Evolutionary conservation across 306 rosid species (phyloP).

Genomic region (Medicago lupulina): DNA sequence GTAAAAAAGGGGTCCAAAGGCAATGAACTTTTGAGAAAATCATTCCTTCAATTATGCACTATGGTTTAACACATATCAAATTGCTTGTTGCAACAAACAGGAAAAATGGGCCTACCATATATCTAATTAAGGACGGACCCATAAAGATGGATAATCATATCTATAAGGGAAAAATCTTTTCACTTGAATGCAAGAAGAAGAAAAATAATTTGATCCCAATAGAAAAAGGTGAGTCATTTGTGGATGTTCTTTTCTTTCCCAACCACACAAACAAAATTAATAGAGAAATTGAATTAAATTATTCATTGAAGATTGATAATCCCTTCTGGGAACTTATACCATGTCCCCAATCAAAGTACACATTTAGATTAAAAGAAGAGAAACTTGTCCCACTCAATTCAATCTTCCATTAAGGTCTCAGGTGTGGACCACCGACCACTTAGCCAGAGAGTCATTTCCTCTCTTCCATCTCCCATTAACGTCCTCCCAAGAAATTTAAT

Average conservation of each 20-base stretch:
- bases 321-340: slow-evolving; percentile 49
- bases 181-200: too few species aligned
- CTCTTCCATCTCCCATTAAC: slow-evolving; percentile 4
- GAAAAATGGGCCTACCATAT: slow-evolving; percentile 52
- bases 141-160: slow-evolving; percentile 23
- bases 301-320: slow-evolving; percentile 43
- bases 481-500: slow-evolving; percentile 29
- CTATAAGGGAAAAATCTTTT: slow-evolving; percentile 9
- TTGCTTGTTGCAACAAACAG: slow-evolving; percentile 45
- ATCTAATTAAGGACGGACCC: slow-evolving; percentile 53
- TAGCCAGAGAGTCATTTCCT: slow-evolving; percentile 31
- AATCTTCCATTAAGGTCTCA: slow-evolving; percentile 46
- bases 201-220: not conserved
- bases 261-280: slow-evolving; percentile 38
- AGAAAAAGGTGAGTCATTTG: not conserved
- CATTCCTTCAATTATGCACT: slow-evolving; percentile 44
- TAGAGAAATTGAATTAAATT: slow-evolving; percentile 39
- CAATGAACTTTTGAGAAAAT: slow-evolving; percentile 41
- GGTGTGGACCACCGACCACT: slow-evolving; percentile 56
- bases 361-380: slow-evolving; percentile 46
- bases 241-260: slow-evolving; percentile 37
- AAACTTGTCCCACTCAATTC: slow-evolving; percentile 54
- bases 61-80: slow-evolving; percentile 34
- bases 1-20: slow-evolving; percentile 40
- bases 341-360: slow-evolving; percentile 55